Conservation (phyloP, 208 protist species). For the Polymyxa betae region DNA sequence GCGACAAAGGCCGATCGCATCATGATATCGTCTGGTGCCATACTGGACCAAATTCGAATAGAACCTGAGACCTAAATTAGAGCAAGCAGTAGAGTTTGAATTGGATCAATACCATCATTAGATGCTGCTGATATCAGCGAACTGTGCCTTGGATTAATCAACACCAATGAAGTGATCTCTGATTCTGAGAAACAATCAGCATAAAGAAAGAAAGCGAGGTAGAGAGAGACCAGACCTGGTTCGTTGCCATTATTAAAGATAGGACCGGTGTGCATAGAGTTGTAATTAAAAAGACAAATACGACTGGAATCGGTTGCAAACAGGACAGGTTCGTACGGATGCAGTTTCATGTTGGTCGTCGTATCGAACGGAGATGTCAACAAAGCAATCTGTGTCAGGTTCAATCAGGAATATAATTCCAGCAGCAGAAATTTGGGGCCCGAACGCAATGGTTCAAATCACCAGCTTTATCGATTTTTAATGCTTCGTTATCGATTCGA, state of each 20-base stretch:
- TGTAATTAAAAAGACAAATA: background rate
- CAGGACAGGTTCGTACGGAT: constrained; percentile 7
- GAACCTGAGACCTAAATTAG: background rate
- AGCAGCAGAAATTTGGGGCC: background rate
- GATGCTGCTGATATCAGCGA: background rate
- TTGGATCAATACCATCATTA: background rate
- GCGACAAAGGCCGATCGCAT: background rate
- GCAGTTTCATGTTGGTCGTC: background rate
- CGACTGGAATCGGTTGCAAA: background rate
- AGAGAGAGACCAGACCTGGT: too few relatives aligned
- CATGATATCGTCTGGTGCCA: too few relatives aligned
- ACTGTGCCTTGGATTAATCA: background rate
- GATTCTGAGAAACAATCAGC: background rate
- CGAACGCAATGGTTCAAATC: background rate
- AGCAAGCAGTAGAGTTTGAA: background rate
- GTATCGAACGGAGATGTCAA: constrained; percentile 9
- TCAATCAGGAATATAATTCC: background rate
- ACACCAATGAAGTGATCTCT: background rate
- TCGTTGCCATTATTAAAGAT: constrained; percentile 13
- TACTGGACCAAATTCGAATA: too few relatives aligned
- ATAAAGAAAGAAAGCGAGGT: too few relatives aligned
- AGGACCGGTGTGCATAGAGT: background rate
- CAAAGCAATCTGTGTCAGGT: background rate
- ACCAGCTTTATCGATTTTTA: background rate
- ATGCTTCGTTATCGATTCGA: background rate